These are phyloP conservation scores for Aspergillus affinis DNA, from an alignment of 495 filamentous ascomycete genomes.

Conservation along the genomic window DNA sequence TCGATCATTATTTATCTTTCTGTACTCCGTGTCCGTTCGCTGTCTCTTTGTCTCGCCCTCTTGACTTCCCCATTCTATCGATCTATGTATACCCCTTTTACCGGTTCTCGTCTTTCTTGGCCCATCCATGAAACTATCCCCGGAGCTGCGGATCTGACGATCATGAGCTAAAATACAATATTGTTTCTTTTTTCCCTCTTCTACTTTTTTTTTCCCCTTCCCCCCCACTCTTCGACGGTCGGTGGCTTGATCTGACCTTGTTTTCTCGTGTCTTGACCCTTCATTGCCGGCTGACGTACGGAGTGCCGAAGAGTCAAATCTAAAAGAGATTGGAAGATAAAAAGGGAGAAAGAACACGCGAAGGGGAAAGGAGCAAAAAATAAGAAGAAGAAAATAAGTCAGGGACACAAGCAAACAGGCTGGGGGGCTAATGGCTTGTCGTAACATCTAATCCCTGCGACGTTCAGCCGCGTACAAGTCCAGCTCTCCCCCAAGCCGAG, in stretches of 20 bases:
- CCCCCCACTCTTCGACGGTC: no score
- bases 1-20: slow-evolving; percentile 8
- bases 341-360: slow-evolving; percentile 2
- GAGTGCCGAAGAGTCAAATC: neutral
- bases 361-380: neutral
- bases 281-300: neutral
- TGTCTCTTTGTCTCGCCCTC: no score
- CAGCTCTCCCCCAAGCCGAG: neutral
- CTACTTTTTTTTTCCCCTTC: slow-evolving; percentile 1
- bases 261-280: neutral
- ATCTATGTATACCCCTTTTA: slow-evolving; percentile 1
- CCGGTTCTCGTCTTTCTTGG: neutral
- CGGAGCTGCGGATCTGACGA: no score
- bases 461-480: no score
- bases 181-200: slow-evolving; percentile 2
- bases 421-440: neutral
- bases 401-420: neutral
- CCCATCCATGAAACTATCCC: no score
- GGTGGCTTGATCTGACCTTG: neutral
- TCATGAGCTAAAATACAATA: neutral
- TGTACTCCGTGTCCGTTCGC: no score
- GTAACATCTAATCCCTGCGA: neutral
- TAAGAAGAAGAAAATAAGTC: slow-evolving; percentile 1
- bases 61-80: neutral
- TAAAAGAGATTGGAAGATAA: neutral